phyloP scores from a whole-genome alignment of 1,139 yeast species.

The Suhomyces bolitotheri region DNA sequence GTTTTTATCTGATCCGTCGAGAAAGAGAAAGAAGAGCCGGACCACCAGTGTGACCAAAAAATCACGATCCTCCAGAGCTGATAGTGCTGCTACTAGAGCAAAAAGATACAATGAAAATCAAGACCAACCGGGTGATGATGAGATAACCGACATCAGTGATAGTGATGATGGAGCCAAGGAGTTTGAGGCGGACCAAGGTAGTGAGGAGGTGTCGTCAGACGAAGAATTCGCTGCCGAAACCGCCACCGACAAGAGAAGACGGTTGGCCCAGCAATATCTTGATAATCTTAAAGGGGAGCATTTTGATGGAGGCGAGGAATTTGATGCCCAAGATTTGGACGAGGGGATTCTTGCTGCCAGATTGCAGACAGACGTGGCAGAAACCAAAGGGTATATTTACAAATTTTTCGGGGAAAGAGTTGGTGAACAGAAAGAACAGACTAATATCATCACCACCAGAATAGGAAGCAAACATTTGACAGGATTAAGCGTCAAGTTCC shows the following conservation, averaged over 20 bases:
- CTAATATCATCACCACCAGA: slow-evolving; percentile 44
- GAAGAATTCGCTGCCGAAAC: slow-evolving; percentile 74
- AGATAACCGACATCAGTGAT: slow-evolving; percentile 37
- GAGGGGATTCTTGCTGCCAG: slow-evolving; percentile 80
- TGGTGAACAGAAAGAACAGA: slow-evolving; percentile 40
- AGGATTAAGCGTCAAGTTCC: slow-evolving; percentile 51
- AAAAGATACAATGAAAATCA: slow-evolving; percentile 11
- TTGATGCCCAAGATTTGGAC: slow-evolving; percentile 92
- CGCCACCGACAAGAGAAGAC: slow-evolving; percentile 90
- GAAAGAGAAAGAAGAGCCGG: slow-evolving; percentile 48
- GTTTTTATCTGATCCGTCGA: slow-evolving; percentile 60
- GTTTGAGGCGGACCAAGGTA: slow-evolving; percentile 32
- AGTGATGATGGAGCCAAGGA: slow-evolving; percentile 41
- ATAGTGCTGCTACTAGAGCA: slow-evolving; percentile 12
- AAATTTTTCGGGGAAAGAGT: slow-evolving; percentile 59
- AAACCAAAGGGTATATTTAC: slow-evolving; percentile 78
- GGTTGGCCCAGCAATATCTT: slow-evolving; percentile 90
- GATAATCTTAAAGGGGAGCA: slow-evolving; percentile 68
- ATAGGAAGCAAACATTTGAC: slow-evolving; percentile 63
- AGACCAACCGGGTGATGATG: slow-evolving; percentile 4
- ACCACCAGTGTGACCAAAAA: slow-evolving; percentile 21
- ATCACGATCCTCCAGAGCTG: slow-evolving; percentile 11
- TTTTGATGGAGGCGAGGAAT: slow-evolving; percentile 55
- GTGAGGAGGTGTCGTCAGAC: slow-evolving; percentile 54
- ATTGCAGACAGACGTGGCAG: slow-evolving; percentile 86